These are phyloP conservation scores for Penicillium bialowiezense DNA, from an alignment of 495 filamentous ascomycete genomes.

Conservation along the genomic window DNA sequence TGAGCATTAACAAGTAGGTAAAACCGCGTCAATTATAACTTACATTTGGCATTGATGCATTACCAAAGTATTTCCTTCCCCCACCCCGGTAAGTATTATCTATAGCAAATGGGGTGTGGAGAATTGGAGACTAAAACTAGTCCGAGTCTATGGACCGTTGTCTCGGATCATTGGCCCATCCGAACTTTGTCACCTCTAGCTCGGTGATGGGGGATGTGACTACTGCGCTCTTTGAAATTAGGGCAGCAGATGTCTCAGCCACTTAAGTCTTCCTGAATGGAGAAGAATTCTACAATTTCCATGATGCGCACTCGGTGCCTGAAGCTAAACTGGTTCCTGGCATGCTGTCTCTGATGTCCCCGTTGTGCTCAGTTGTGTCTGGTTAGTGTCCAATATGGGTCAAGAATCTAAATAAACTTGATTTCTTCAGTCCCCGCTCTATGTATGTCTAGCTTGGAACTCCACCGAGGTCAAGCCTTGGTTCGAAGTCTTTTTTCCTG, in stretches of 20 bases:
- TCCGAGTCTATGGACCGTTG: not conserved
- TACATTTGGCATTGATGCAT: too few species aligned
- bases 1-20: too few species aligned
- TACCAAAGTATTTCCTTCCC: too few species aligned
- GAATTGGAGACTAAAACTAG: not conserved
- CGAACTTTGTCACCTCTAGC: not conserved
- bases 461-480: not conserved
- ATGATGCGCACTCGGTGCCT: too few species aligned
- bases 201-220: not conserved
- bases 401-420: not conserved
- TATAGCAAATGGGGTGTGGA: not conserved
- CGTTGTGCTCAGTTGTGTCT: not conserved
- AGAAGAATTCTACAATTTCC: too few species aligned
- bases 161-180: slow-evolving; percentile 1
- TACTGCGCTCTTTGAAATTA: not conserved
- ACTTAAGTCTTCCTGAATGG: not conserved
- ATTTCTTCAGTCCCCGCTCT: not conserved
- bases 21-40: too few species aligned
- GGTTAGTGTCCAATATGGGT: not conserved
- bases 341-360: not conserved
- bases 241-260: not conserved
- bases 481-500: not conserved
- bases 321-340: not conserved
- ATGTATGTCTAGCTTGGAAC: not conserved
- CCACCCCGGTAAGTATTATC: too few species aligned